Percentiles rank a stretch among this genome's conserved stretches.
Conservation (phyloP, 139 green algal species). For the Closterium sp. region DNA sequence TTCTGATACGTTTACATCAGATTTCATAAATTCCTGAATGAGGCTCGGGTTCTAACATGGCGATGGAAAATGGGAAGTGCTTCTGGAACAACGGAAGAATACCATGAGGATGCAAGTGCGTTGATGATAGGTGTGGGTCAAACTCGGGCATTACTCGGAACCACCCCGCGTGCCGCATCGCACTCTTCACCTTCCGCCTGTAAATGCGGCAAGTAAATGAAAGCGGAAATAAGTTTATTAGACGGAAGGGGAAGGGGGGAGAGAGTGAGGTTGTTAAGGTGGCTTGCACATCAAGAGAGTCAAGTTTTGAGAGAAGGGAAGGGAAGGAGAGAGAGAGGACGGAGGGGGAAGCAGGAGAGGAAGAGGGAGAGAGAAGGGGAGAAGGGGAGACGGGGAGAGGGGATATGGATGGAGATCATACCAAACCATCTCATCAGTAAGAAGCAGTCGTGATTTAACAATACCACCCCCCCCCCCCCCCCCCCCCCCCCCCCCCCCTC, state of each 20-base stretch:
- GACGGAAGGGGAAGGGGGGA: not conserved
- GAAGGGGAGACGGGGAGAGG: not conserved
- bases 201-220: not conserved
- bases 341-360: constrained; percentile 9
- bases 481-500: not conserved
- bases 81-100: constrained; percentile 21
- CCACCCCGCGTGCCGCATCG: constrained; percentile 23
- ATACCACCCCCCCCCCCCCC: constrained; percentile 28
- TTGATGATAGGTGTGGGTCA: constrained; percentile 10
- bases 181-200: constrained; percentile 34
- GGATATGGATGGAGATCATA: not conserved
- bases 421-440: constrained; percentile 46
- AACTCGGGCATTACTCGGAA: constrained; percentile 28
- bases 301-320: not conserved
- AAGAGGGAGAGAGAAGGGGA: not conserved
- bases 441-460: constrained; percentile 41
- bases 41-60: constrained; percentile 9
- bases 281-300: not conserved
- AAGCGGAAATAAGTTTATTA: not conserved
- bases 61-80: constrained; percentile 6
- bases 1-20: not conserved
- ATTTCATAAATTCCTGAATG: not conserved
- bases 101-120: not conserved
- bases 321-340: not conserved
- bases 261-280: not conserved